phyloP scores from a whole-genome alignment of 2,329 filamentous ascomycete genomes.

The Neoscytalidium dimidiatum region DNA sequence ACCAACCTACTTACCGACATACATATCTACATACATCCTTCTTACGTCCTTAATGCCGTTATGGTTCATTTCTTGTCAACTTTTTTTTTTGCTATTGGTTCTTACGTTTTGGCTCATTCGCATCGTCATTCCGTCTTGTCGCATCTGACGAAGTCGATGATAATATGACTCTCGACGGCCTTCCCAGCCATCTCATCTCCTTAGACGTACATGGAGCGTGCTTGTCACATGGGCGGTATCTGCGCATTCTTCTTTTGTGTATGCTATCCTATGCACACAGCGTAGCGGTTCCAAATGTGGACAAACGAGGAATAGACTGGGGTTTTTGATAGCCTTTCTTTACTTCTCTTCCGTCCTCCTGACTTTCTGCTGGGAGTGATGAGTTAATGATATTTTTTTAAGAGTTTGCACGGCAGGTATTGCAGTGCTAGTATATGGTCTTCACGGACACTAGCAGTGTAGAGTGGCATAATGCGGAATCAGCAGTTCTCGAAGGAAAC shows the following conservation, averaged over 20 bases:
- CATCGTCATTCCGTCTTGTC: not conserved
- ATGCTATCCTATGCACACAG: not conserved
- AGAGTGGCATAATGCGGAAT: too few relatives aligned
- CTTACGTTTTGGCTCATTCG: not conserved
- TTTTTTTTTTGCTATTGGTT: not conserved
- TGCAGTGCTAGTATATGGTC: too few relatives aligned
- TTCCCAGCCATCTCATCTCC: not conserved
- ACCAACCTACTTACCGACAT: not conserved
- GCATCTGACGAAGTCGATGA: not conserved
- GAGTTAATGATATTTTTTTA: not conserved
- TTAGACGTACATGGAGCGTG: not conserved
- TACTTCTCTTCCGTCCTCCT: not conserved
- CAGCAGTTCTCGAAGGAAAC: too few relatives aligned
- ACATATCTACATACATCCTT: constrained; percentile 1
- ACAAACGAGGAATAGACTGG: not conserved
- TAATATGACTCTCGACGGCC: not conserved
- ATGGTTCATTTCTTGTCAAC: not conserved
- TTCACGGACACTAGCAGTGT: too few relatives aligned
- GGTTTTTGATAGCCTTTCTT: not conserved
- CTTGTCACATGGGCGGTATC: not conserved
- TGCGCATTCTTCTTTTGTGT: not conserved
- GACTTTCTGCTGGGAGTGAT: not conserved
- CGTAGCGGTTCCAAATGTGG: not conserved
- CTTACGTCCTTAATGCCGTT: constrained; percentile 10
- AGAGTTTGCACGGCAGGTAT: too few relatives aligned